Percentiles rank a stretch among this genome's conserved stretches.
Conservation (phyloP, 495 filamentous ascomycete genomes). For the Talaromyces ruber region DNA sequence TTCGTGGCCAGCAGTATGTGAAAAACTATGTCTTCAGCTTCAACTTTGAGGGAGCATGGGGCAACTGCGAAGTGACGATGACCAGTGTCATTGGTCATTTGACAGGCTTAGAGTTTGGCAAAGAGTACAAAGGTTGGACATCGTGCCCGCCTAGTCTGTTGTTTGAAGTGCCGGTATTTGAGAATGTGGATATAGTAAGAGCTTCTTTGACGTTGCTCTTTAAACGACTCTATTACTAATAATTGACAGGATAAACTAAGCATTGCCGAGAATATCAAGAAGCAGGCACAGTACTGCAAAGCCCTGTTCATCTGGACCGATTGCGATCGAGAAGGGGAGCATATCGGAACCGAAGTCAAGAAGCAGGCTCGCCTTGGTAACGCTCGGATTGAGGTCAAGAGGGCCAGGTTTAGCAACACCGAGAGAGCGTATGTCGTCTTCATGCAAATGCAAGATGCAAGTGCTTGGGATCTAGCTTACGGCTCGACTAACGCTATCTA, state of each 20-base stretch:
- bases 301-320: conserved; percentile 96
- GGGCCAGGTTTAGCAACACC: conserved; percentile 91
- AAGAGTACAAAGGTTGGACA: conserved; percentile 65
- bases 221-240: not conserved
- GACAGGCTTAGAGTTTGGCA: conserved; percentile 60
- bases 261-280: conserved; percentile 77
- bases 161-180: conserved; percentile 73
- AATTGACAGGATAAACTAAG: conserved; percentile 58
- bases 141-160: conserved; percentile 68
- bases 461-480: no score
- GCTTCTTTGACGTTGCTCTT: not conserved
- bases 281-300: conserved; percentile 58
- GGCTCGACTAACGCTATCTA: conserved; percentile 4
- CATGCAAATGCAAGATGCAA: no score
- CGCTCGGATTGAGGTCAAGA: conserved; percentile 62
- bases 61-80: conserved; percentile 77
- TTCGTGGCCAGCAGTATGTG: conserved; percentile 62
- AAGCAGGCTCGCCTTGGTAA: conserved; percentile 71
- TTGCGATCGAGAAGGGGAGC: conserved; percentile 95
- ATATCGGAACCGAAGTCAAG: conserved; percentile 90
- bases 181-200: conserved; percentile 54
- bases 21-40: conserved; percentile 94
- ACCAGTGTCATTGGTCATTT: conserved; percentile 87
- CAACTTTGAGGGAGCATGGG: conserved; percentile 76
- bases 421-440: conserved; percentile 64